phyloP scores from a whole-genome alignment of 2,329 filamentous ascomycete species.

The Cladosporium austrohemisphaericum region DNA sequence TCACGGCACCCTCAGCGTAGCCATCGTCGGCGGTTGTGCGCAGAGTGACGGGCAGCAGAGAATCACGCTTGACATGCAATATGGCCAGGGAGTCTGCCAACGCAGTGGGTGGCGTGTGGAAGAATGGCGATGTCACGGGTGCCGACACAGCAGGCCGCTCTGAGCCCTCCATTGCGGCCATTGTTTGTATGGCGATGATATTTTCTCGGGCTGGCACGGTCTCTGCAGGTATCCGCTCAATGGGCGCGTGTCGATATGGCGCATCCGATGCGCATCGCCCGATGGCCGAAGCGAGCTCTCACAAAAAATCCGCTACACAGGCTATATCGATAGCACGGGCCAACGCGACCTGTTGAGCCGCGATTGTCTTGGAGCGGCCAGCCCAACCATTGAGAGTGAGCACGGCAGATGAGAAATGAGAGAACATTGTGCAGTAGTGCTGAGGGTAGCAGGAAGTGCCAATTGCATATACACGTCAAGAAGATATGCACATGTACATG shows the following conservation, averaged over 20 bases:
- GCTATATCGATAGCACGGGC: constrained; percentile 15
- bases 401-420: background rate
- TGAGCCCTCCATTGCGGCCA: constrained; percentile 5
- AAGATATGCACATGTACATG: too few relatives aligned
- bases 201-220: constrained; percentile 2
- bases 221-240: constrained; percentile 11
- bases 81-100: constrained; percentile 68
- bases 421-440: too few relatives aligned
- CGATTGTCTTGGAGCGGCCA: constrained; percentile 10
- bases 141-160: background rate
- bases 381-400: background rate
- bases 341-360: constrained; percentile 11
- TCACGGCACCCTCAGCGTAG: constrained; percentile 46
- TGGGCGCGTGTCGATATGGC: background rate
- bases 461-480: too few relatives aligned
- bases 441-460: background rate
- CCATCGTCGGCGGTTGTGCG: constrained; percentile 37
- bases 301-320: constrained; percentile 12
- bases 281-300: constrained; percentile 12
- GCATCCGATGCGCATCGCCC: constrained; percentile 7
- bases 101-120: constrained; percentile 64
- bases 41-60: constrained; percentile 68
- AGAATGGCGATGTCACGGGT: constrained; percentile 54
- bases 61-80: constrained; percentile 83
- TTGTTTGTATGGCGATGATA: background rate